Conservation (phyloP, 202 grass and related monocot species). For the Brachypodium distachyon region DNA sequence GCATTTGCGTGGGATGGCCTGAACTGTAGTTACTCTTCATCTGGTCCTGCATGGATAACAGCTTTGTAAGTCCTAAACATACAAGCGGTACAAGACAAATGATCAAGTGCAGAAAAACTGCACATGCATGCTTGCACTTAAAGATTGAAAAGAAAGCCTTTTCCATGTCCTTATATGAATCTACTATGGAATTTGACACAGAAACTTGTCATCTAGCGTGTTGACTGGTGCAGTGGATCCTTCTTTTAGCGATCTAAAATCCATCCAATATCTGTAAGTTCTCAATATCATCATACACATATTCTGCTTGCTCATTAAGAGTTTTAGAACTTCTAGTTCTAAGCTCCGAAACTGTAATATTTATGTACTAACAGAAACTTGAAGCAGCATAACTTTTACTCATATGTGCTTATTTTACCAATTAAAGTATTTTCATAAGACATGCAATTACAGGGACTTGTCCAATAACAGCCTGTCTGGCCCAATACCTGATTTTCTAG, state of each 20-base stretch:
- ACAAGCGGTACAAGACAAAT: neutral
- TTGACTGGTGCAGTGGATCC: slow-evolving; percentile 13
- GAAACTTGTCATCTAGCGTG: slow-evolving; percentile 25
- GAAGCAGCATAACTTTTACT: neutral
- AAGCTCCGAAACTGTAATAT: no score
- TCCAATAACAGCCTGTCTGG: slow-evolving; percentile 46
- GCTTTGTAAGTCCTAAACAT: slow-evolving; percentile 9
- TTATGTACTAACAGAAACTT: no score
- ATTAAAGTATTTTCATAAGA: no score
- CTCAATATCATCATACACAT: neutral
- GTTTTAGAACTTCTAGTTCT: neutral
- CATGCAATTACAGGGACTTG: slow-evolving; percentile 40
- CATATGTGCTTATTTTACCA: no score
- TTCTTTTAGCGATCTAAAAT: slow-evolving; percentile 33
- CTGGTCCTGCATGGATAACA: slow-evolving; percentile 1
- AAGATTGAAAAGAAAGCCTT: no score
- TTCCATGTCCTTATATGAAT: no score
- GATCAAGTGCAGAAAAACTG: neutral
- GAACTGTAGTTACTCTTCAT: slow-evolving; percentile 13
- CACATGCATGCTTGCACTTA: neutral
- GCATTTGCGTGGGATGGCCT: slow-evolving; percentile 13
- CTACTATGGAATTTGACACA: neutral
- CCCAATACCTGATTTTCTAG: slow-evolving; percentile 38
- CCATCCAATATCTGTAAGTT: slow-evolving; percentile 29
- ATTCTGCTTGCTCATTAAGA: neutral